These are phyloP conservation scores for Arabidopsis thaliana DNA, from an alignment of 345 rosid species.

Conservation along the genomic window DNA sequence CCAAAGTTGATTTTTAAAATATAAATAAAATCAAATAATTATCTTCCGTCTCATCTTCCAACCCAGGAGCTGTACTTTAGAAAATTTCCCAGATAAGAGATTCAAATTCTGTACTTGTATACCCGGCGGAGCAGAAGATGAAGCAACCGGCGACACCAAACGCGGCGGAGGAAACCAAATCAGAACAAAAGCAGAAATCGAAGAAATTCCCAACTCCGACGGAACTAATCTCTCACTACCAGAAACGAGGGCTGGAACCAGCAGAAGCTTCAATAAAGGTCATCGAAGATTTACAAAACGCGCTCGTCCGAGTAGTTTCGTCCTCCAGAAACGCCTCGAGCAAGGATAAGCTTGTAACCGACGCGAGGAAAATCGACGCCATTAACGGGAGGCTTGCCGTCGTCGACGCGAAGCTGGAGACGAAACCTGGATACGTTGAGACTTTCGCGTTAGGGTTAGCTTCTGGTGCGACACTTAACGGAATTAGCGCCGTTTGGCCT, in stretches of 20 bases:
- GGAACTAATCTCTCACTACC: slow-evolving; percentile 82
- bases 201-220: slow-evolving; percentile 64
- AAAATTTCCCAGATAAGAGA: slow-evolving; percentile 19
- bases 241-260: slow-evolving; percentile 69
- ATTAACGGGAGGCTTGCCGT: slow-evolving; percentile 61
- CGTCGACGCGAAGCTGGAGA: slow-evolving; percentile 80
- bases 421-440: slow-evolving; percentile 74
- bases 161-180: slow-evolving; percentile 42
- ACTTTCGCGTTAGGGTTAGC: slow-evolving; percentile 71
- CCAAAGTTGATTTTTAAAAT: neutral
- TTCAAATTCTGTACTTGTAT: neutral
- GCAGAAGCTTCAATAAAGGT: slow-evolving; percentile 80
- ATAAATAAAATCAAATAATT: neutral
- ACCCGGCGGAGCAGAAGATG: slow-evolving; percentile 41
- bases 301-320: slow-evolving; percentile 60
- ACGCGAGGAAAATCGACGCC: slow-evolving; percentile 70
- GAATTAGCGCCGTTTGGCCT: slow-evolving; percentile 58
- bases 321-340: slow-evolving; percentile 51
- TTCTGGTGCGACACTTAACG: slow-evolving; percentile 72
- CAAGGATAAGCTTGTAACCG: slow-evolving; percentile 55
- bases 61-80: neutral
- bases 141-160: slow-evolving; percentile 49
- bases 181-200: slow-evolving; percentile 36
- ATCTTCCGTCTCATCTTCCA: neutral
- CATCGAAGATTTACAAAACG: slow-evolving; percentile 84